These are phyloP conservation scores for Acer saccharum DNA, from an alignment of 345 rosid species.

Conservation along the genomic window DNA sequence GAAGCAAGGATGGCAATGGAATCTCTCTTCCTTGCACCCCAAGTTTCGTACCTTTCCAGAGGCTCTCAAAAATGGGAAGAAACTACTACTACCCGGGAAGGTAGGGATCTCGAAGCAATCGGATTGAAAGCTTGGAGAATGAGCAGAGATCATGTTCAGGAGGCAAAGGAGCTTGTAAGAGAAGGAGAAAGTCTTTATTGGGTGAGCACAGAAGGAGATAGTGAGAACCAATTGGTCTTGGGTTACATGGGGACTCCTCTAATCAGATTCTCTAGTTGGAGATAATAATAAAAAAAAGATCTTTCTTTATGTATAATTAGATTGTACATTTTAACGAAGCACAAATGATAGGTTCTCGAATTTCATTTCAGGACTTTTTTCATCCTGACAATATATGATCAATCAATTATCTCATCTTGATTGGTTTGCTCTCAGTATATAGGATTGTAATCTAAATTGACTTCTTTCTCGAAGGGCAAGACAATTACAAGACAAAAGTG, in stretches of 20 bases:
- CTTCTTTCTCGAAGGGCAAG: background rate
- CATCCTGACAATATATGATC: background rate
- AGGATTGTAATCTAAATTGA: background rate
- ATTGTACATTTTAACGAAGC: background rate
- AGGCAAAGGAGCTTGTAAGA: slow-evolving; percentile 37
- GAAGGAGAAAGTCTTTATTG: slow-evolving; percentile 35
- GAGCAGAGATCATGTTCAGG: slow-evolving; percentile 24
- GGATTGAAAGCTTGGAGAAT: slow-evolving; percentile 32
- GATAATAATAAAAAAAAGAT: slow-evolving; percentile 11
- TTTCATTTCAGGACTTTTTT: background rate
- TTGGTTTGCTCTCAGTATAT: too few relatives aligned
- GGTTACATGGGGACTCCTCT: slow-evolving; percentile 35
- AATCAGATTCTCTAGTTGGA: slow-evolving; percentile 43
- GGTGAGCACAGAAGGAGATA: slow-evolving; percentile 25
- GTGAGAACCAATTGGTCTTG: slow-evolving; percentile 32
- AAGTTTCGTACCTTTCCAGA: slow-evolving; percentile 21
- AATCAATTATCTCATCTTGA: background rate
- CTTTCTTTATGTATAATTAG: background rate
- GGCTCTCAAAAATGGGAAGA: slow-evolving; percentile 22
- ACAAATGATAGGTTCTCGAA: background rate
- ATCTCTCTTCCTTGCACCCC: slow-evolving; percentile 37
- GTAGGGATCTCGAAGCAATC: slow-evolving; percentile 14
- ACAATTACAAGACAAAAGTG: background rate
- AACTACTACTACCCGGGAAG: background rate
- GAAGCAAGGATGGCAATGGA: slow-evolving; percentile 53